Base-by-base conservation (phyloP, 352 stramenopile genomes). In the Phytophthora niederhauseri region DNA sequence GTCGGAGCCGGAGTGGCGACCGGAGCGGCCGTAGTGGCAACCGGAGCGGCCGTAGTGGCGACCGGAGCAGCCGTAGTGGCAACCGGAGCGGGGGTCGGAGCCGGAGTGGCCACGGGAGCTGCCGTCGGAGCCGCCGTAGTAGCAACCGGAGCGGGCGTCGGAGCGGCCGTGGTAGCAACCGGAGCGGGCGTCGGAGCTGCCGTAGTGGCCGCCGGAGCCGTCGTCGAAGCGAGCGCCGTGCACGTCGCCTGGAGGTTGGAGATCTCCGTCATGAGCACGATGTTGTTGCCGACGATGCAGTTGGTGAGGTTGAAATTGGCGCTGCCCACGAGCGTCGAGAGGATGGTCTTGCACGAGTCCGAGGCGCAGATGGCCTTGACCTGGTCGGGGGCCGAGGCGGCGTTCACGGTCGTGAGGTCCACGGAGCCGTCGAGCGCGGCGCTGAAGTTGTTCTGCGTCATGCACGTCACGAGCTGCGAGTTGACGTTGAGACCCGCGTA, bases 401-500 rank as follows among this genome's bases (percentile, higher is more conserved):
- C 63, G 49, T 84, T 62, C 24, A 77, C 68, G 57, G 53, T 67
- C 68, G 72, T 64, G 52, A 85, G 65, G 59, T 87, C 69, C 50
- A 87, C 71, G 38, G 78, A 75, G 36, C 76, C 73, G 15, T 80
- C 80, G 22, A 87, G 70, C 28, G 79, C 79, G 17, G 79, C 72
- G 56, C 72, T 77, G 61, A 87, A 82, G 53, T 84, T 77, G 61
- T 84, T 78, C 30, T 84, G 46, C 48, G 68, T 80, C 49, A 87
- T 76, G 61, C 79, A 87, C 46, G 78, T 71, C 17, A 82, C 61
- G 24, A 87, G 72, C 54, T 85, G 57, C 43, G 55, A 57, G 64
- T 85, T 84, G 46, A 85, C 79, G 53, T 85, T 74, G 14, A 87
- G 73, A 1, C 79, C 79, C 45, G 69, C 76, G 65, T 84, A 87